Evolutionary conservation across 1,284 basidiomycete genomes (phyloP), one percentile per base, ranked within the genome.

Genomic region (Bondarzewia mesenterica): DNA sequence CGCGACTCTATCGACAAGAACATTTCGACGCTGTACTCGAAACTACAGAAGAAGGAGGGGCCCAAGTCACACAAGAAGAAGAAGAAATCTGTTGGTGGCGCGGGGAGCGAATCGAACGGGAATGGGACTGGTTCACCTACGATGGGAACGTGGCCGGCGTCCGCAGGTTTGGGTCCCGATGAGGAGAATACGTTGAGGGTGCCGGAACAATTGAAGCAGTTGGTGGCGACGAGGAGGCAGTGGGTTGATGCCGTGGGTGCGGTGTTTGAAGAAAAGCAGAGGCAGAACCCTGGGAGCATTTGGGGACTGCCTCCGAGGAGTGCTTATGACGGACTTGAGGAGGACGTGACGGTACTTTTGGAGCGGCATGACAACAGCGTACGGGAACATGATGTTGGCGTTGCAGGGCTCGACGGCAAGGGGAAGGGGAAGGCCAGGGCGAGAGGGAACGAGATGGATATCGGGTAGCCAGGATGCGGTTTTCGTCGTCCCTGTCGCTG

Each of bases 1-100:
- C 78, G 89, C 15, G 91, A 93, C 50, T 75, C 83, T 4, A 74
- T 94, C 40, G 93, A 95, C 69, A 85, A 82, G 68, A 82, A 83
- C 57, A 88, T 95, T 58, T 66, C 73, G 38, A 74, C 73, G n/a
- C 69, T 82, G 20, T 88, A 82, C 57, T 61, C 76, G 35, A 88
- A 85, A 62, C 74, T 88, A 52, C 83, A 86, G 70, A 85, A 82
- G 71, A 83, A 85, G 61, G 81, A 85, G 49, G 73, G 65, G 2
- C 81, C 82, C 5, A 85, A 86, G 60, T 62, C 72, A 20, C 66
- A 61, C 53, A 82, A 80, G 72, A 87, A 85, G 72, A 85, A 84
- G 70, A 86, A 71, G 59, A 78, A 78, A 18, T 18, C 42, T 14
- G 25, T 25, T 4, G 67, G 67, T 32, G 74, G 75, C 40, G 62